These are phyloP conservation scores for Simmondsia chinensis DNA, from an alignment of 148 eudicot genomes.

Conservation along the genomic window DNA sequence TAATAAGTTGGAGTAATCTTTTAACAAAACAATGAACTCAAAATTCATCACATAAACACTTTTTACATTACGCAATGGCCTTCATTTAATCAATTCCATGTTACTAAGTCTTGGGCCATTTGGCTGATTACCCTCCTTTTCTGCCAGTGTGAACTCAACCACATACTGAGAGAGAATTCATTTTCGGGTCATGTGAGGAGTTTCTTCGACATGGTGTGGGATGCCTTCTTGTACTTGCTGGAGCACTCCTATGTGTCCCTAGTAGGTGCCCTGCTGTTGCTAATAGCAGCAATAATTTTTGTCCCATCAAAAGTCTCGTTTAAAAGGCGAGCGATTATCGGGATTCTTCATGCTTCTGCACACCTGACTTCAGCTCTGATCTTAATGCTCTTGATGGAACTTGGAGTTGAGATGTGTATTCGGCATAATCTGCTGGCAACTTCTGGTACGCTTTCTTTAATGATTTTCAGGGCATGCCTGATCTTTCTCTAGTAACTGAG, in stretches of 20 bases:
- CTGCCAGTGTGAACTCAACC: conserved; percentile 80
- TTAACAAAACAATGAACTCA: too few relatives aligned
- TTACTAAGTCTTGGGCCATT: too few relatives aligned
- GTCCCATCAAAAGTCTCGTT: conserved; percentile 84
- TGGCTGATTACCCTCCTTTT: conserved; percentile 12
- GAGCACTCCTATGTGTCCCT: conserved; percentile 76
- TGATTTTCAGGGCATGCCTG: too few relatives aligned
- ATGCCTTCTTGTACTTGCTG: conserved; percentile 56
- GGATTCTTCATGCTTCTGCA: conserved; percentile 80
- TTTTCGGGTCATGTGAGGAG: conserved; percentile 81
- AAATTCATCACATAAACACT: too few relatives aligned
- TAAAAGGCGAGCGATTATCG: conserved; percentile 64
- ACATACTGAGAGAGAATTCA: conserved; percentile 69
- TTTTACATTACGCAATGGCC: too few relatives aligned
- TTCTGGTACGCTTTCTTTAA: conserved; percentile 37
- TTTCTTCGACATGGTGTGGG: conserved; percentile 76
- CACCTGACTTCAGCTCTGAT: conserved; percentile 86
- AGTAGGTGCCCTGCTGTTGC: conserved; percentile 53
- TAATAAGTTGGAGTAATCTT: too few relatives aligned
- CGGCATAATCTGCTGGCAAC: conserved; percentile 82
- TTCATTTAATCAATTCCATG: too few relatives aligned
- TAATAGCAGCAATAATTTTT: conserved; percentile 62
- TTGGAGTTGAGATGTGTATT: conserved; percentile 92
- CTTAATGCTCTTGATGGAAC: conserved; percentile 85
- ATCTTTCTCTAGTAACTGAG: too few relatives aligned